These are phyloP conservation scores for Cephaloascus fragrans DNA, from an alignment of 805 yeast species.

Conservation along the genomic window DNA sequence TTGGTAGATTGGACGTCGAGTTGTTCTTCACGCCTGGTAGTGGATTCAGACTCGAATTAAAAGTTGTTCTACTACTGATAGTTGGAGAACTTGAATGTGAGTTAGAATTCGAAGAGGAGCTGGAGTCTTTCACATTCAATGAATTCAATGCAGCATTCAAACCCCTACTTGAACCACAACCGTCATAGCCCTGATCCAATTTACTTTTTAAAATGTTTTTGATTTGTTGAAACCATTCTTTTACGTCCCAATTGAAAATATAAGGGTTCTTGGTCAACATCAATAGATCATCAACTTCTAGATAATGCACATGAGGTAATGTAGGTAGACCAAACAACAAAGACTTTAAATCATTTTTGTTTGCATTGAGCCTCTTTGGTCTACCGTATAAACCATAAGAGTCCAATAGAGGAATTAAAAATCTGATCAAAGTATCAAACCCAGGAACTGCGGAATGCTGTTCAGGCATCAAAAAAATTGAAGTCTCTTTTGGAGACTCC, in stretches of 20 bases:
- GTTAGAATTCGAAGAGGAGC: conserved; percentile 10
- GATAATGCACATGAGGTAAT: conserved; percentile 32
- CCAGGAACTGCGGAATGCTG: conserved; percentile 37
- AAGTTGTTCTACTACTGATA: not conserved
- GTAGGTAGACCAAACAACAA: conserved; percentile 35
- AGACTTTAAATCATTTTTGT: conserved; percentile 27
- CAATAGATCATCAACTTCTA: conserved; percentile 21
- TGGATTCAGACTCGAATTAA: not conserved
- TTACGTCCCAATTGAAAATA: conserved; percentile 37
- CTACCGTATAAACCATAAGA: conserved; percentile 36
- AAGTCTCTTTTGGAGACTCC: conserved; percentile 36
- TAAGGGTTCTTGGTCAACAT: conserved; percentile 11
- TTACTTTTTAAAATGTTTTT: conserved; percentile 47
- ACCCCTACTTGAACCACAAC: conserved; percentile 67
- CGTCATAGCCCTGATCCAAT: conserved; percentile 48
- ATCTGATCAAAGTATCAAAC: conserved; percentile 36
- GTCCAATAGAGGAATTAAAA: conserved; percentile 28
- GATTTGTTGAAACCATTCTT: conserved; percentile 51
- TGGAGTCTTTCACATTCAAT: conserved; percentile 28
- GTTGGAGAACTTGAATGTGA: not conserved
- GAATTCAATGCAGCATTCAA: conserved; percentile 49
- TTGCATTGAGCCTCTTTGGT: conserved; percentile 31
- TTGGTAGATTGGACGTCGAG: not conserved
- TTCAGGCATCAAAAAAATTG: conserved; percentile 33
- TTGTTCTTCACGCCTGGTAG: not conserved